phyloP scores from a whole-genome alignment of 768 basidiomycete genomes.

The Leucogyrophana mollusca region DNA sequence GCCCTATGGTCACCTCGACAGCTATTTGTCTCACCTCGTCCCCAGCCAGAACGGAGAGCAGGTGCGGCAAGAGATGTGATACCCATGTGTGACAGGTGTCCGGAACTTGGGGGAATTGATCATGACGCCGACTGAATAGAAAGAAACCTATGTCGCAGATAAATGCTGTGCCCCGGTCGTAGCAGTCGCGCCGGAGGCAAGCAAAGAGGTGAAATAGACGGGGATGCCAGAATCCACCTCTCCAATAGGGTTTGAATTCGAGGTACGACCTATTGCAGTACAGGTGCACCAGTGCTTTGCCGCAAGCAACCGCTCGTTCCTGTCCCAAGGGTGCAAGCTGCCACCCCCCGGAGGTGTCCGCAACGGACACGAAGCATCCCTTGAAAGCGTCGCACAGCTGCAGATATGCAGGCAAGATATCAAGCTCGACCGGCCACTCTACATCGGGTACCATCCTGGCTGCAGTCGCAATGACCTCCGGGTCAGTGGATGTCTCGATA shows the following conservation, averaged over 20 bases:
- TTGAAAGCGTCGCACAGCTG: constrained; percentile 5
- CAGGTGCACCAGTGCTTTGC: no score
- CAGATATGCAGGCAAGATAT: constrained; percentile 5
- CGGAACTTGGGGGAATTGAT: constrained; percentile 3
- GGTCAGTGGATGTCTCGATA: constrained; percentile 6
- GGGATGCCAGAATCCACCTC: no score
- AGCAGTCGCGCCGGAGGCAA: constrained; percentile 6
- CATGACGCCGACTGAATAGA: neutral
- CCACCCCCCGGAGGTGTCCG: constrained; percentile 2
- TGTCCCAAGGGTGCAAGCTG: constrained; percentile 2
- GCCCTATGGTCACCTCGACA: constrained; percentile 3
- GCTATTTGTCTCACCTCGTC: constrained; percentile 4
- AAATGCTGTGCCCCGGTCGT: constrained; percentile 6
- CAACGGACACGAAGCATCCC: no score
- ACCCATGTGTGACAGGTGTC: constrained; percentile 7
- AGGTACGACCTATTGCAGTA: constrained; percentile 7
- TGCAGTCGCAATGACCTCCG: constrained; percentile 9
- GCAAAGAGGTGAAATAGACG: no score
- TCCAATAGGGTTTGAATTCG: no score
- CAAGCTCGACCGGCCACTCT: no score
- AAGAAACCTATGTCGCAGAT: constrained; percentile 6
- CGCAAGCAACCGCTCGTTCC: constrained; percentile 12
- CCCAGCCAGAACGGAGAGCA: neutral
- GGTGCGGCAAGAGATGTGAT: constrained; percentile 7
- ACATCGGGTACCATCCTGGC: no score